Evolutionary conservation across 169 alveolate genomes (phyloP), one percentile per base, ranked within the genome.

Genomic region (Fabrea salina): DNA sequence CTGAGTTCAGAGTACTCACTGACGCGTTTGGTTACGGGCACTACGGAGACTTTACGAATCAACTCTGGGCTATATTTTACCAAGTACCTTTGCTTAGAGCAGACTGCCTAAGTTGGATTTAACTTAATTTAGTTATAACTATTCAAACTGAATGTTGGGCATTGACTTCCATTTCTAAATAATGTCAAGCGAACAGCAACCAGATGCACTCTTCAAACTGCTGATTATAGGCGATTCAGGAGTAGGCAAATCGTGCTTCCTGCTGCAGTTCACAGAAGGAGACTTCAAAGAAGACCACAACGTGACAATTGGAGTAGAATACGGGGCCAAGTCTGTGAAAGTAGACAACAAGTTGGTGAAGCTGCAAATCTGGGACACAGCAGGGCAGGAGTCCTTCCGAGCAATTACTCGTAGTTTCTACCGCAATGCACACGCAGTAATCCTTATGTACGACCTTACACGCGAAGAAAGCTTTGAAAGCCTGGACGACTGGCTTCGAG

Each of bases 231-330:
- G 91, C 6, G 84, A 85, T 72, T 27, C 87, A 25, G 93, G 92
- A 22, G 95, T 91, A 16, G 95, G 95, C 22, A 91, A 91, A 67
- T 64, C 89, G 5, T 88, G 93, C 56, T 50, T 88, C n/a, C 77
- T 87, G 8, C 66, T 76, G 19, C 64, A 93, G 39, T 84, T 87
- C 56, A 76, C 79, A 50, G 85, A 85, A 25, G 82, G 86, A 58
- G 83, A 83, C 30, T 91, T 88, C 47, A 75, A 44, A 30, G 74
- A 74, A 5, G 90, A 89, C 25, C 90, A 88, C 71, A 79, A 83
- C 75, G 91, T 86, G 19, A 92, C 96, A 40, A 88, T 92, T 16
- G 96, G 96, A 6, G 92, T 92, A 47, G 96, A 92, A 70, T 87
- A 82, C 53, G 86, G 89, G 32, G 58, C 85, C 1, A 88, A 82